Percentiles rank a stretch among this genome's conserved stretches.
Evolutionary conservation across 1,139 yeast genomes (phyloP).

Genomic region (Geotrichum klebahnii): DNA sequence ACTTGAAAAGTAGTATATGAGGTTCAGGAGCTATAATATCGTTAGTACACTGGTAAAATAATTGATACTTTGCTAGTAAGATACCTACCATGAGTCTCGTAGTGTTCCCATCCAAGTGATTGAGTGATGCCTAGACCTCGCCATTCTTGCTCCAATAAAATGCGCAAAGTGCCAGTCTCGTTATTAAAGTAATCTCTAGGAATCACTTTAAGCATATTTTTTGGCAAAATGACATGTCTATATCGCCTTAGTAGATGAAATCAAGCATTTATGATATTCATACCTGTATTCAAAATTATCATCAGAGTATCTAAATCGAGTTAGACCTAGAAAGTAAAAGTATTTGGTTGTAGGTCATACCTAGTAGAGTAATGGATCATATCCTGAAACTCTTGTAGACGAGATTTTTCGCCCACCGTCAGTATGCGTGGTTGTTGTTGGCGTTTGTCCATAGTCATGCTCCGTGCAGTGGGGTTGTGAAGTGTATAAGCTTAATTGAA

Average conservation of each 20-base stretch:
- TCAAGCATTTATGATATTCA: constrained; percentile 21
- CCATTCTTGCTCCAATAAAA: constrained; percentile 95
- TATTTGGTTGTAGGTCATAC: constrained; percentile 32
- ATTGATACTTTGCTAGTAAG: constrained; percentile 19
- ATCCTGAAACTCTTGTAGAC: constrained; percentile 87
- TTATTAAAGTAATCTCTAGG: constrained; percentile 96
- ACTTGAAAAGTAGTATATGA: constrained; percentile 83
- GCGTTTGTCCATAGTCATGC: constrained; percentile 7
- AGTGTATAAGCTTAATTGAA: too few species aligned
- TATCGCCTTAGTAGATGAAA: constrained; percentile 25
- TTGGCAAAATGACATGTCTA: constrained; percentile 95
- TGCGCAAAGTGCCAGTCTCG: constrained; percentile 89
- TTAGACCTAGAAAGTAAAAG: neutral
- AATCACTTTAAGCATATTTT: constrained; percentile 88
- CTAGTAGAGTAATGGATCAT: constrained; percentile 90
- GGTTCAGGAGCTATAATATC: constrained; percentile 79
- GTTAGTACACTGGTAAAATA: neutral
- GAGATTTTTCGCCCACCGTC: constrained; percentile 77
- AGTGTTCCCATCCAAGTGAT: constrained; percentile 96
- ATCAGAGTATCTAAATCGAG: constrained; percentile 60
- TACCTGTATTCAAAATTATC: constrained; percentile 72
- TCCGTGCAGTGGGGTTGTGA: too few species aligned
- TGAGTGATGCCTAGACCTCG: constrained; percentile 97
- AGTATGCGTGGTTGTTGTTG: constrained; percentile 51
- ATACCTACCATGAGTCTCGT: constrained; percentile 71